Base-by-base conservation (phyloP, 2,329 filamentous ascomycete species). In the Fusarium multiceps region DNA sequence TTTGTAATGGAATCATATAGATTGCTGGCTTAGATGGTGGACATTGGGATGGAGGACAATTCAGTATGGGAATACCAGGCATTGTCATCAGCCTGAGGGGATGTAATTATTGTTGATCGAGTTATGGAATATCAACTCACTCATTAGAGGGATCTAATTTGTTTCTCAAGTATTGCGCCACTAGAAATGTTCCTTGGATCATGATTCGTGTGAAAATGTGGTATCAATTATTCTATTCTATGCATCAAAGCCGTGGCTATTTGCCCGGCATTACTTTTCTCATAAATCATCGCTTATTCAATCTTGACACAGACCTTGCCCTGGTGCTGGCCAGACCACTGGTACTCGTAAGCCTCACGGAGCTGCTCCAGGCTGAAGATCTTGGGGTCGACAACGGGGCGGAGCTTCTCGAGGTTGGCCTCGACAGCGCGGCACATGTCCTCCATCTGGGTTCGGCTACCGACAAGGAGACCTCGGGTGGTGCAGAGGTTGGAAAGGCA, bases 401-500 rank as follows among this genome's bases (percentile, higher is more conserved):
- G 72, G 47, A 81, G 75, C 30, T 82, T 82, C 25, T 80, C 77
- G 7, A 83, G 81, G 49, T 80, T 80, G 21, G 78, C 82, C 68
- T 87, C 85, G 58, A 87, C 80, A 18, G 83, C 84, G 3, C 78
- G 76, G 66, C 81, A 82, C 82, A 87, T 85, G 12, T 86, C 85
- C 75, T 87, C 84, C 77, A 87, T 82, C 78, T 85, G 82, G 5
- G 75, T 45, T 18, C 83, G 76, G 71, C 64, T 84, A 6, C 86
- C 86, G 9, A 83, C 82, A 43, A 84, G 76, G 6, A 87, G 67
- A 28, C 84, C 84, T 5, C 86, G 77, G 9, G 81, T 80, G 0
- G 80, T 86, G 75, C 82, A 81, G 18, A 77, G 48, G 32, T 72
- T 69, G 28, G 30, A 66, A 14, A 81, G 66, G 64, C 73, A 76